Conservation (phyloP, 768 basidiomycete genomes). For the Mycena latifolia region DNA sequence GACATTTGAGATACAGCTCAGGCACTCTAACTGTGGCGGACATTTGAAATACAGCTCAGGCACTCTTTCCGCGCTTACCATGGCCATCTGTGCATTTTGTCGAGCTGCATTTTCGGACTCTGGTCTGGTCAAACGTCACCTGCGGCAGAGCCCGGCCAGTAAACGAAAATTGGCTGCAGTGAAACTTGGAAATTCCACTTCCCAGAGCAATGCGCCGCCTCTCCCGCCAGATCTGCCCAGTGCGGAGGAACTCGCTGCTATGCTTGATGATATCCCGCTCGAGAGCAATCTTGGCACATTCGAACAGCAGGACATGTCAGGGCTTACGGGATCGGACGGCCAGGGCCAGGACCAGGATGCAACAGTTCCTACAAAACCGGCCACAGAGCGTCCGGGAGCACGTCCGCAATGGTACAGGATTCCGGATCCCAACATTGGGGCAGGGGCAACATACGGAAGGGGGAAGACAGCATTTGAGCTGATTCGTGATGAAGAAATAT, state of each 20-base stretch:
- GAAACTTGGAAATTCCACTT: too few species aligned
- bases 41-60: too few species aligned
- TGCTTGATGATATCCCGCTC: conserved; percentile 10
- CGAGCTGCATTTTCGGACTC: background rate
- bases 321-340: background rate
- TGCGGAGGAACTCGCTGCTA: background rate
- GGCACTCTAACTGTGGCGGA: too few species aligned
- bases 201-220: too few species aligned
- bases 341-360: conserved; percentile 11
- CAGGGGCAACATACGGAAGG: conserved; percentile 6
- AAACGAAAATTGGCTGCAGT: too few species aligned
- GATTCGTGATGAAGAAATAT: conserved; percentile 13
- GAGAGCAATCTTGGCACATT: background rate
- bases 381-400: background rate
- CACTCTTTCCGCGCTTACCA: too few species aligned
- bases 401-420: background rate
- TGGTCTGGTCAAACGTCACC: background rate
- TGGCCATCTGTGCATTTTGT: too few species aligned
- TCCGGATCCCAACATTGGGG: background rate
- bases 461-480: conserved; percentile 13
- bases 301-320: background rate
- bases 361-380: background rate
- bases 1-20: too few species aligned
- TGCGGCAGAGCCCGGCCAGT: too few species aligned
- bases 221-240: background rate